Base-by-base conservation (phyloP, 495 filamentous ascomycete genomes). In the Peziza echinospora region DNA sequence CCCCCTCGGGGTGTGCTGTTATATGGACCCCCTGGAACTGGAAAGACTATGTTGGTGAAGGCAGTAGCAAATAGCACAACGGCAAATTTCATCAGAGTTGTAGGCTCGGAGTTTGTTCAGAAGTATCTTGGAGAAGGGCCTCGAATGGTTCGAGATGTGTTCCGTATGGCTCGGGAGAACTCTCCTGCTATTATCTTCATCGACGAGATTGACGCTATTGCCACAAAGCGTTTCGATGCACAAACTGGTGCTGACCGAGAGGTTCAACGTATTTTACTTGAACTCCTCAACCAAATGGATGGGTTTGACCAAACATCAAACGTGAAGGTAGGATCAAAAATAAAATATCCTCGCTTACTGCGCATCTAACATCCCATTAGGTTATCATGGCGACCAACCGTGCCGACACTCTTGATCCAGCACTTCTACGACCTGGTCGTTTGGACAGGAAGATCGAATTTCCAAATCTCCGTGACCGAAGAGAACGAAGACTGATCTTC, bases 371-470 rank as follows among this genome's bases (percentile, higher is more conserved):
- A 16, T 39, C 34, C 42, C 52, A 26, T 52, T 40, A 44, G 56
- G 89, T 97, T 58, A 96, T 97, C 67, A 97, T 97, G 89, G 89
- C 89, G 47, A 97, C 89, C 51, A 97, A 97, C 67, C 77, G 89
- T 54, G 91, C 89, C 43, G 89, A 97, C 58, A 97, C 91, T 11
- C 70, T 97, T 44, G 89, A 97, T 59, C 89, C 89, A 3, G 89
- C 89, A 10, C 66, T 97, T 53, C 73, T 97, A 41, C 82, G 89
- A 49, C 89, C 89, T 17, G 89, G 89, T 48, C 84, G 89, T 64
- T 71, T 97, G 47, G 89, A 97, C 63, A 74, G 89, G 53, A 97
- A 97, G 71, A 97, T 97, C 53, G 89, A 97, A 63, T 97, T 97
- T 65, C 89, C 89, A 9, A 80, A 70, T 25, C 71, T 97, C 44